Evolutionary conservation across 805 yeast genomes (phyloP).

Genomic region (Grigorovia yakushimaensis): DNA sequence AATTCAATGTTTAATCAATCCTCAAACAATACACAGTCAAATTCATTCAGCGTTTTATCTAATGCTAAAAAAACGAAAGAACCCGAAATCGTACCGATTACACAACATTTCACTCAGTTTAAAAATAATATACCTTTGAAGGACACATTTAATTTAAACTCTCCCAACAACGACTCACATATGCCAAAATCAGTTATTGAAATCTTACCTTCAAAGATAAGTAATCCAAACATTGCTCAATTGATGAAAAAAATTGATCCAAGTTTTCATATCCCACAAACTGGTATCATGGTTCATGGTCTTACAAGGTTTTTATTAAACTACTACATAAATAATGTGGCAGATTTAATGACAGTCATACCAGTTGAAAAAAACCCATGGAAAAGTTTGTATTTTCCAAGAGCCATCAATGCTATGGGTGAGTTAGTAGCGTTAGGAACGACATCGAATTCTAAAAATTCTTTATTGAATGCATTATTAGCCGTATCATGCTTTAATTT

Average conservation of each 20-base stretch:
- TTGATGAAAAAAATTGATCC: conserved; percentile 7
- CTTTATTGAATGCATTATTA: conserved; percentile 64
- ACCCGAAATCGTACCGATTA: not conserved
- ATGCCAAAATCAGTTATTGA: conserved; percentile 20
- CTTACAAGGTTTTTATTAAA: conserved; percentile 62
- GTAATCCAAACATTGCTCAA: conserved; percentile 11
- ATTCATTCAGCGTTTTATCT: not conserved
- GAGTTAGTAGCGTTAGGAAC: conserved; percentile 65
- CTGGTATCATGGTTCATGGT: conserved; percentile 57
- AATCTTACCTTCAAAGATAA: conserved; percentile 12
- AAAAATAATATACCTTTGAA: not conserved
- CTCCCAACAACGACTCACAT: conserved; percentile 8
- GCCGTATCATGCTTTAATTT: conserved; percentile 78
- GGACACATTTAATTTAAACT: conserved; percentile 6
- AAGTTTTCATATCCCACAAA: conserved; percentile 40
- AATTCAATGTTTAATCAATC: not conserved
- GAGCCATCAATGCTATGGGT: conserved; percentile 75
- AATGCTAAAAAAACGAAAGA: not conserved
- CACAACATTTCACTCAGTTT: not conserved
- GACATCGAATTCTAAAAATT: conserved; percentile 68
- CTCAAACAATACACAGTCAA: not conserved
- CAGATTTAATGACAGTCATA: conserved; percentile 68
- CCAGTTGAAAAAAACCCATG: conserved; percentile 66
- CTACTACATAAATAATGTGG: conserved; percentile 66
- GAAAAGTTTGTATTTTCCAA: conserved; percentile 77